Evolutionary conservation across 371 early-diverging fungal species (phyloP), one percentile per base, ranked within the genome.

Genomic region (Rhizopus delemar): DNA sequence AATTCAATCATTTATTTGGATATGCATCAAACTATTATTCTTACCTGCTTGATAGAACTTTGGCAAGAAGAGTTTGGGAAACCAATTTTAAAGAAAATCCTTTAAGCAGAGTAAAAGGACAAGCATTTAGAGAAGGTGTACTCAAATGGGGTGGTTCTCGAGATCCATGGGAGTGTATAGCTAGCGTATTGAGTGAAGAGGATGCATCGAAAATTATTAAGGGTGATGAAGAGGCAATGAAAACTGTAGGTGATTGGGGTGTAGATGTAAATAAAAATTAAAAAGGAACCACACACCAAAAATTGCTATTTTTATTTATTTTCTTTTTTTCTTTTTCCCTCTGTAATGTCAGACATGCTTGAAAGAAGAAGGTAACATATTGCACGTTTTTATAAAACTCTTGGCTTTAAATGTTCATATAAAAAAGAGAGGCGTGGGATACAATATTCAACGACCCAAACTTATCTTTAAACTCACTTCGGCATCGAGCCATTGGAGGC

Each of bases 21-120:
- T 98, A 98, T 63, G 95, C 95, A 11, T 91, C 93, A 1, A 90
- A 89, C 8, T 98, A 98, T 70, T 98, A 97, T 57, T 82, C 92
- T 32, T 98, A 98, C 63, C 71, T 97, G 33, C 93, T 96, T 85
- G 90, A 91, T 50, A 82, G 94, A 38, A 80, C 88, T 6, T 78
- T 96, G 68, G 94, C 95, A 1, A 79, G 83, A 7, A 81, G 86
- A 50, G 78, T 97, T 7, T 95, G 87, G 88, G 78, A 86, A 43
- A 71, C 69, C 32, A 78, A 83, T 32, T 95, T 97, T 65, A 75
- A 66, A 13, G 68, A 75, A 6, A 74, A 89, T 55, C 80, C 81
- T 5, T 68, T 84, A 16, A 74, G 80, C 50, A 65, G 84, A 58
- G 74, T 75, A 35, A 70, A 65, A 28, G 87, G 84, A 8, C 89